Base-by-base conservation (phyloP, 805 yeast genomes). In the Starmerella ratchasimensis region DNA sequence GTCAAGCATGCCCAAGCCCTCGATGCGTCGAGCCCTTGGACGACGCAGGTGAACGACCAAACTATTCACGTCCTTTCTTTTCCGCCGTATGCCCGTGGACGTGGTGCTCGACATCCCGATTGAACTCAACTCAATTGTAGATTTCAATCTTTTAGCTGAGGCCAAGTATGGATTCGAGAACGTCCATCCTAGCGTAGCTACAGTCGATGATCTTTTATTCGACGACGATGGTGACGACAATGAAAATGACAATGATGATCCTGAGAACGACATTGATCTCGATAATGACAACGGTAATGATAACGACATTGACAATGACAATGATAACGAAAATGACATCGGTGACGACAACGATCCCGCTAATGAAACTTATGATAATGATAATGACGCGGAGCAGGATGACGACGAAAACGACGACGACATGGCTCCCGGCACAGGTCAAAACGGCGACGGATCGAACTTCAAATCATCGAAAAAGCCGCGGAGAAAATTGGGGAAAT, bases 91-190 rank as follows among this genome's bases (percentile, higher is more conserved):
- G 31, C 31, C 31, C 17, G 20, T 29, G 15, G 23, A 27, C 22
- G 38, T 48, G 17, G 50, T 45, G 20, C 37, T 48, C 14, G 46
- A 43, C 22, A 36, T 46, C 13, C 40, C 51, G 26, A 37, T 47
- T 28, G 45, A 36, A 25, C 15, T 22, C 6, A 55, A 55, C 35
- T 74, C 74, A 1, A 73, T 79, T 3, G 67, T 80, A 45, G 81
- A 82, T 47, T 80, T 82, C 22, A 33, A 18, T n/a, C 71, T 73
- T 47, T 58, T 79, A 37, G 80, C 88, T 4, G 93, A 82, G 52
- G 83, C 79, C 34, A 80, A 80, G 57, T 82, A 82, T 56, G 94
- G 94, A 3, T 81, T 78, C 71, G 72, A 72, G 24, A 68, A 63
- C 2, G 62, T 79, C 38, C 82, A 76, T 49, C 86, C 86, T 0